Conservation (phyloP, 2,329 filamentous ascomycete species). For the Stachybotrys elegans region DNA sequence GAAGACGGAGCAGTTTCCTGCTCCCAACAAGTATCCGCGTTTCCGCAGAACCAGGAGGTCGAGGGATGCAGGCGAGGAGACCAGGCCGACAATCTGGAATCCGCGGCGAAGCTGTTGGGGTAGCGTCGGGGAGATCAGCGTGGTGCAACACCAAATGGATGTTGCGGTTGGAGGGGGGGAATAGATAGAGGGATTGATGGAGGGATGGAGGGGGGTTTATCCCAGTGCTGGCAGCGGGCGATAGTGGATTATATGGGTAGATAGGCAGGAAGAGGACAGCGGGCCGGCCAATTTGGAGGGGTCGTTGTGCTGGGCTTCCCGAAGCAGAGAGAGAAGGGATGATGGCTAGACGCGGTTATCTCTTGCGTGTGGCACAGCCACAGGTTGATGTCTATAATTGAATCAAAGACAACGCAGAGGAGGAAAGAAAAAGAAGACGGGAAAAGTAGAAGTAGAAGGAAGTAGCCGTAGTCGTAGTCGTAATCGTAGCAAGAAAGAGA, state of each 20-base stretch:
- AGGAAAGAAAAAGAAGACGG: not conserved
- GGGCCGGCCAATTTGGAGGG: not conserved
- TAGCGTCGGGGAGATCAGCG: conserved; percentile 7
- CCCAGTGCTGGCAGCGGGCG: not conserved
- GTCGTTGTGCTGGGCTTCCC: no score
- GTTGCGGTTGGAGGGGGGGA: conserved; percentile 5
- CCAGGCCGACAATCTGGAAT: no score
- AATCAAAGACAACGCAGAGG: not conserved
- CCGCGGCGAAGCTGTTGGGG: conserved; percentile 2
- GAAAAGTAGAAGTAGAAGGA: no score
- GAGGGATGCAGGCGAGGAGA: no score
- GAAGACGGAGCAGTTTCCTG: conserved; percentile 25
- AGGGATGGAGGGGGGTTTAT: conserved; percentile 3
- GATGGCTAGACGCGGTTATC: not conserved
- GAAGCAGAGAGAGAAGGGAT: not conserved
- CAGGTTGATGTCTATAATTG: not conserved
- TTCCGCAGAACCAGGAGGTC: conserved; percentile 20
- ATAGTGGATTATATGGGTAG: not conserved
- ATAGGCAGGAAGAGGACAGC: no score
- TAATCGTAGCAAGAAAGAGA: no score
- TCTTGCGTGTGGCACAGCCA: not conserved
- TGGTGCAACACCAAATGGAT: conserved; percentile 13
- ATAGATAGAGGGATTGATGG: conserved; percentile 13
- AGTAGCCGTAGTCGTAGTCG: no score
- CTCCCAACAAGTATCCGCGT: conserved; percentile 20